Evolutionary conservation across 805 yeast genomes (phyloP).

Genomic region (Kodamaea kaohsiungensis): DNA sequence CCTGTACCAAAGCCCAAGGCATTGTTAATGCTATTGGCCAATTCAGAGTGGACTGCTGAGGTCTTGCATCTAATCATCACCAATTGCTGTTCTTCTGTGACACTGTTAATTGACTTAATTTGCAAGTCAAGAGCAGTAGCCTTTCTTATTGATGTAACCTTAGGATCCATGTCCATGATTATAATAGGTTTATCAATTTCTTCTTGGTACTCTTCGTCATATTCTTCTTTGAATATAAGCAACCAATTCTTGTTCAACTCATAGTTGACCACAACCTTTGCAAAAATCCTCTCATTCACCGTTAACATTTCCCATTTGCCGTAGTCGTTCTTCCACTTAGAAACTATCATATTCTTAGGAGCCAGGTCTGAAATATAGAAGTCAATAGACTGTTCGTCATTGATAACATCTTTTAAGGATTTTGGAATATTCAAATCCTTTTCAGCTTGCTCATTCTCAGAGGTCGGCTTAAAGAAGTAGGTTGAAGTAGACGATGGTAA

Average conservation of each 20-base stretch:
- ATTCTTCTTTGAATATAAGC: constrained; percentile 41
- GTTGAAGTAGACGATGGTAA: constrained; percentile 45
- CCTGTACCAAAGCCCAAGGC: constrained; percentile 25
- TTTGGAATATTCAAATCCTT: constrained; percentile 34
- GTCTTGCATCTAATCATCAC: constrained; percentile 37
- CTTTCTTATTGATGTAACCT: constrained; percentile 27
- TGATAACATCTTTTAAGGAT: constrained; percentile 37
- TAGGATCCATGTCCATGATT: constrained; percentile 29
- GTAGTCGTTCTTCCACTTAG: constrained; percentile 42
- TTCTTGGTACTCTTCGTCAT: constrained; percentile 30
- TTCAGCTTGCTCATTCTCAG: constrained; percentile 14
- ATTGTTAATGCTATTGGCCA: constrained; percentile 28
- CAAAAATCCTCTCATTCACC: constrained; percentile 33
- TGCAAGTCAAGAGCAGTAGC: constrained; percentile 44
- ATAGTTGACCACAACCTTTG: constrained; percentile 41
- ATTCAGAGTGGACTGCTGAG: constrained; percentile 24
- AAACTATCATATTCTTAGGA: constrained; percentile 39
- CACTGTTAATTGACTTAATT: constrained; percentile 32
- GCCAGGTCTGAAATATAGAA: constrained; percentile 35
- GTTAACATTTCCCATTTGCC: constrained; percentile 50
- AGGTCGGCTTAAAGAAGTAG: constrained; percentile 35
- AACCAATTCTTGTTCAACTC: constrained; percentile 37
- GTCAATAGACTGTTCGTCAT: constrained; percentile 39
- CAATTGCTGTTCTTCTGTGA: constrained; percentile 27
- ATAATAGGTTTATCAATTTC: constrained; percentile 38